These are phyloP conservation scores for Saccharomycopsis fibuligera DNA, from an alignment of 805 yeast genomes.

Conservation along the genomic window DNA sequence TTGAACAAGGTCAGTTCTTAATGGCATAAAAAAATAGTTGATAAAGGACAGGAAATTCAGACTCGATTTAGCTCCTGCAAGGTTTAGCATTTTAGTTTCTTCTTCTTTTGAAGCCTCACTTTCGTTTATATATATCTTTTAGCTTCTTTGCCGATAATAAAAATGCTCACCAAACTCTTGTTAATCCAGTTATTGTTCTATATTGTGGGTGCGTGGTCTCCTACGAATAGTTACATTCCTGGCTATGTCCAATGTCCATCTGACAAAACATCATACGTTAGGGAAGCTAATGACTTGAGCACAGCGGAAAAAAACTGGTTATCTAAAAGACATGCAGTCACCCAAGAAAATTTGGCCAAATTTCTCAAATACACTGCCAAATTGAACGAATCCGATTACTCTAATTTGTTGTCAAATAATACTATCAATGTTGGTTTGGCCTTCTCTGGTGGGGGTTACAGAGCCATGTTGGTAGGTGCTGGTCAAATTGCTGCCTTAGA, in stretches of 20 bases:
- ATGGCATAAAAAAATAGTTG: no score
- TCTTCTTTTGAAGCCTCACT: no score
- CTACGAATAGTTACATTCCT: no score
- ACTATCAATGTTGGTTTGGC: conserved; percentile 53
- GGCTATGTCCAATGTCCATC: no score
- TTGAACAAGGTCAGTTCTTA: no score
- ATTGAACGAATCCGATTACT: conserved; percentile 18
- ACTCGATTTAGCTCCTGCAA: no score
- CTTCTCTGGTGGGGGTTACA: conserved; percentile 84
- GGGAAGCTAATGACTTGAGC: conserved; percentile 40
- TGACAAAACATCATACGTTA: conserved; percentile 24
- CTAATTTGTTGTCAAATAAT: conserved; percentile 32
- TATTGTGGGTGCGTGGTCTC: background rate
- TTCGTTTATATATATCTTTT: no score
- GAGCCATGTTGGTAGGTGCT: conserved; percentile 84
- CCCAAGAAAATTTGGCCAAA: conserved; percentile 38
- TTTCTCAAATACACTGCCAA: conserved; percentile 35
- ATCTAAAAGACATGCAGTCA: conserved; percentile 37
- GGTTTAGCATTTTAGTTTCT: no score
- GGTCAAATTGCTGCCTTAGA: conserved; percentile 79
- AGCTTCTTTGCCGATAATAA: no score
- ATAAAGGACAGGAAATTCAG: no score
- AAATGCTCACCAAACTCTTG: no score
- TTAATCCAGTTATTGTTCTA: no score
- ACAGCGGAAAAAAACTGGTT: conserved; percentile 48